Percentiles rank a stretch among this genome's conserved stretches.
These are phyloP conservation scores for Fragilaria radians DNA, from an alignment of 108 stramenopile species.

Conservation along the genomic window DNA sequence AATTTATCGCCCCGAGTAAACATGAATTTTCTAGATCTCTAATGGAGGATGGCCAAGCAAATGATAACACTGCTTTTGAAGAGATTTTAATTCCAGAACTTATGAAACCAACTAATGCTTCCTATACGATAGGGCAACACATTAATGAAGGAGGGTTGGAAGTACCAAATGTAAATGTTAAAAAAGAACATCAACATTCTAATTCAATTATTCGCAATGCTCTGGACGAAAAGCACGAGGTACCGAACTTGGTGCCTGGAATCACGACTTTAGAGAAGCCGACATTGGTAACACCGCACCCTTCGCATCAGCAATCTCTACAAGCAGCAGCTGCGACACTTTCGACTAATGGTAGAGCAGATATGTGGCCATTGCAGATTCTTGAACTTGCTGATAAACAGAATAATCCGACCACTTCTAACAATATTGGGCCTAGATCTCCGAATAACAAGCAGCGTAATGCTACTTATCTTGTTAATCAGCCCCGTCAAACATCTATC, in stretches of 20 bases:
- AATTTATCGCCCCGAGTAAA: too few species aligned
- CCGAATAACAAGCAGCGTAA: background rate
- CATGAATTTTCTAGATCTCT: too few species aligned
- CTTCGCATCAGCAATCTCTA: slow-evolving; percentile 65
- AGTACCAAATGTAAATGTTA: slow-evolving; percentile 5
- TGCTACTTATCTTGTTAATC: background rate
- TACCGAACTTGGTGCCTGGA: slow-evolving; percentile 45
- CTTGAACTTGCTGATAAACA: slow-evolving; percentile 61
- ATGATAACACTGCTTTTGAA: too few species aligned
- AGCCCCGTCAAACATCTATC: background rate
- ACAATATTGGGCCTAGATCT: background rate
- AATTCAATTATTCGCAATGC: slow-evolving; percentile 18
- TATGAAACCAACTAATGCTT: too few species aligned
- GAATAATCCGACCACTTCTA: background rate
- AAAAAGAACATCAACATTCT: slow-evolving; percentile 18
- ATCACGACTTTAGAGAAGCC: slow-evolving; percentile 20
- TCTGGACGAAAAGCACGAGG: slow-evolving; percentile 24
- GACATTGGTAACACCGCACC: slow-evolving; percentile 45
- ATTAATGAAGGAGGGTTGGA: too few species aligned
- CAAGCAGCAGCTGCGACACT: slow-evolving; percentile 46
- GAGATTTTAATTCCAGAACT: too few species aligned
- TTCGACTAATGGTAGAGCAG: slow-evolving; percentile 35
- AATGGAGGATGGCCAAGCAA: too few species aligned
- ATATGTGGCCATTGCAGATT: slow-evolving; percentile 80
- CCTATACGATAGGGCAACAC: too few species aligned